Percentiles rank a stretch among this genome's conserved stretches.
Evolutionary conservation across 2,329 filamentous ascomycete species (phyloP).

Genomic region (Pyrenochaeta sp.): DNA sequence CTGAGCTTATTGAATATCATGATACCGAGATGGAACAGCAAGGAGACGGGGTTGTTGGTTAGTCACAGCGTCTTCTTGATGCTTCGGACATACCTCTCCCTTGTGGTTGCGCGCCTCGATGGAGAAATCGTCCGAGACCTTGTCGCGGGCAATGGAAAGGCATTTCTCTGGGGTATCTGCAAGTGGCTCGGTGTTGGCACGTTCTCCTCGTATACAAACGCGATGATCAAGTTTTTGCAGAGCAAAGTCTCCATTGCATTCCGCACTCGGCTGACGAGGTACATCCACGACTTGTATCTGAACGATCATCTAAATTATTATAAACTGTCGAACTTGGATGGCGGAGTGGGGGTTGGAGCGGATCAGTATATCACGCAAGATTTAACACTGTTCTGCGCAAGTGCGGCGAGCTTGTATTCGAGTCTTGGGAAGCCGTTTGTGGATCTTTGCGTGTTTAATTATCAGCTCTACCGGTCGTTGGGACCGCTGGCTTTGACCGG

Average conservation of each 20-base stretch:
- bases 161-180: constrained; percentile 85
- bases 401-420: constrained; percentile 91
- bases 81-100: constrained; percentile 89
- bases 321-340: constrained; percentile 91
- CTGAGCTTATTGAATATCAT: constrained; percentile 96
- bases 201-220: constrained; percentile 95
- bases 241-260: constrained; percentile 99
- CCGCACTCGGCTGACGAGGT: constrained; percentile 90
- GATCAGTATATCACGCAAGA: constrained; percentile 99
- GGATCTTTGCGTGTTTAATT: constrained; percentile 98
- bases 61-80: constrained; percentile 91
- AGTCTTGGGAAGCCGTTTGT: constrained; percentile 97
- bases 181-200: constrained; percentile 97
- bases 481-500: constrained; percentile 88
- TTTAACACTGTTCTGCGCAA: constrained; percentile 91
- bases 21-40: constrained; percentile 94
- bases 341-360: constrained; percentile 87
- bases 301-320: constrained; percentile 97
- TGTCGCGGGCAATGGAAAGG: constrained; percentile 90
- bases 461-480: constrained; percentile 90
- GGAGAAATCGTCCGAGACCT: constrained; percentile 96
- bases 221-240: constrained; percentile 98
- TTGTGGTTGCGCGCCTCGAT: constrained; percentile 91
- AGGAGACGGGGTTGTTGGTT: constrained; percentile 88
- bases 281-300: constrained; percentile 96